A percentile compares a stretch with the other conserved stretches of the same genome.
Conservation (phyloP, 164 flowering plant species). For the Dillenia suffruticosa region DNA sequence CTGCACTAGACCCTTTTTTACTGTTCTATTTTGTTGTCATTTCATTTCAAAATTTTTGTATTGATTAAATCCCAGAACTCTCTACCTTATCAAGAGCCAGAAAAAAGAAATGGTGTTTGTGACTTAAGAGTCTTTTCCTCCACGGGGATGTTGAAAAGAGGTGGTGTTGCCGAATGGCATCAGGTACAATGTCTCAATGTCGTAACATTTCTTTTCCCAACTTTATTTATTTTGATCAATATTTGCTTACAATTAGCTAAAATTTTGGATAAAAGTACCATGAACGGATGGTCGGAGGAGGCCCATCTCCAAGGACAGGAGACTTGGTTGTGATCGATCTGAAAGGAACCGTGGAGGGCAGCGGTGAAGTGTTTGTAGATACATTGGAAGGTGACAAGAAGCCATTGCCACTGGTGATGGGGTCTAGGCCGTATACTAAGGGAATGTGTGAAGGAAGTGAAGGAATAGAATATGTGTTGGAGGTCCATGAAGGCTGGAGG, state of each 20-base stretch:
- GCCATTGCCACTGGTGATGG: constrained; percentile 79
- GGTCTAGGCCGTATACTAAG: constrained; percentile 80
- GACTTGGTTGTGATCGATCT: constrained; percentile 79
- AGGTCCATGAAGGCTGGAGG: constrained; percentile 81
- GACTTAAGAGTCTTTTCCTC: background rate
- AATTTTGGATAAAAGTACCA: constrained; percentile 43
- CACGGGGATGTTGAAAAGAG: constrained; percentile 71
- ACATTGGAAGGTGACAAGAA: constrained; percentile 57
- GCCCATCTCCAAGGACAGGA: constrained; percentile 62
- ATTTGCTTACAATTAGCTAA: no score
- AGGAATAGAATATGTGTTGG: constrained; percentile 69
- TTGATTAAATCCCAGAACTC: no score
- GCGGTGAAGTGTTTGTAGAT: constrained; percentile 57
- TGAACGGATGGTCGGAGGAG: constrained; percentile 73
- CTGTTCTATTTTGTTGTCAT: background rate
- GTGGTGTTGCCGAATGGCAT: constrained; percentile 76
- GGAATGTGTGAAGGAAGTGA: constrained; percentile 96
- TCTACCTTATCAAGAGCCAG: no score
- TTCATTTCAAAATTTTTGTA: background rate
- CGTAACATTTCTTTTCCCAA: background rate
- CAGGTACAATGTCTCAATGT: constrained; percentile 31
- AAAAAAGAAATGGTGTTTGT: no score
- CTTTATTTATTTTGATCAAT: background rate
- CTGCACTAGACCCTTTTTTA: background rate
- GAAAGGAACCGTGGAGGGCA: constrained; percentile 54